A percentile compares a stretch with the other conserved stretches of the same genome.
These are phyloP conservation scores for Arthrobotrys iridis DNA, from an alignment of 2,329 filamentous ascomycete species.

Conservation along the genomic window DNA sequence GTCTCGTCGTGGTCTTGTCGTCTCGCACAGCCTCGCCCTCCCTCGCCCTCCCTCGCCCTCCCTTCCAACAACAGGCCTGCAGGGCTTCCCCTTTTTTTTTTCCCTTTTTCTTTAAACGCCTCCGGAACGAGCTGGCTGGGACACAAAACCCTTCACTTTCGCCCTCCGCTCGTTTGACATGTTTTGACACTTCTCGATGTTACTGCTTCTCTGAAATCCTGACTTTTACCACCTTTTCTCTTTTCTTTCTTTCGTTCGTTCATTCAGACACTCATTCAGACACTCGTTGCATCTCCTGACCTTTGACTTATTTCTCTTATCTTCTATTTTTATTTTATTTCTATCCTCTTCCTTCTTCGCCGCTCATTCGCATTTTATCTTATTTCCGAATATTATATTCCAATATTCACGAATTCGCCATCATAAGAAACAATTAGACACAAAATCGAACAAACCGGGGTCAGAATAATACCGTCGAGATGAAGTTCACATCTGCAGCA, in stretches of 20 bases:
- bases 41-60: slow-evolving; percentile 5
- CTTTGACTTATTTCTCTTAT: slow-evolving; percentile 52
- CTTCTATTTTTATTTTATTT: slow-evolving; percentile 53
- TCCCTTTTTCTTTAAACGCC: slow-evolving; percentile 15
- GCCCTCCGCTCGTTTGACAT: slow-evolving; percentile 29
- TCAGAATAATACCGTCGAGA: slow-evolving; percentile 61
- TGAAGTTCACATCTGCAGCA: slow-evolving; percentile 66
- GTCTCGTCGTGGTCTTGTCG: too few species aligned
- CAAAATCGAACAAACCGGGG: slow-evolving; percentile 1
- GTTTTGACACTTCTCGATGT: slow-evolving; percentile 37
- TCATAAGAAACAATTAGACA: slow-evolving; percentile 3
- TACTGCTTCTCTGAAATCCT: slow-evolving; percentile 11
- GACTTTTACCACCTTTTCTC: slow-evolving; percentile 55
- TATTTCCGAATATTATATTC: slow-evolving; percentile 1
- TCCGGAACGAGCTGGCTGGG: slow-evolving; percentile 14
- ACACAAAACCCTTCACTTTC: slow-evolving; percentile 21
- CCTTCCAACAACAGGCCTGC: not conserved
- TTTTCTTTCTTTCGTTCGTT: slow-evolving; percentile 42
- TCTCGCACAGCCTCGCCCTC: slow-evolving; percentile 31
- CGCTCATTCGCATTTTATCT: not conserved
- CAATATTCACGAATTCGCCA: slow-evolving; percentile 36
- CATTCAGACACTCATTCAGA: slow-evolving; percentile 42
- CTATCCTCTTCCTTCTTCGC: not conserved
- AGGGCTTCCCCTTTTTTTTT: slow-evolving; percentile 38
- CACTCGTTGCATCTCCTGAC: slow-evolving; percentile 60